Conservation (phyloP, 345 rosid species). For the Euphorbia lathyris region DNA sequence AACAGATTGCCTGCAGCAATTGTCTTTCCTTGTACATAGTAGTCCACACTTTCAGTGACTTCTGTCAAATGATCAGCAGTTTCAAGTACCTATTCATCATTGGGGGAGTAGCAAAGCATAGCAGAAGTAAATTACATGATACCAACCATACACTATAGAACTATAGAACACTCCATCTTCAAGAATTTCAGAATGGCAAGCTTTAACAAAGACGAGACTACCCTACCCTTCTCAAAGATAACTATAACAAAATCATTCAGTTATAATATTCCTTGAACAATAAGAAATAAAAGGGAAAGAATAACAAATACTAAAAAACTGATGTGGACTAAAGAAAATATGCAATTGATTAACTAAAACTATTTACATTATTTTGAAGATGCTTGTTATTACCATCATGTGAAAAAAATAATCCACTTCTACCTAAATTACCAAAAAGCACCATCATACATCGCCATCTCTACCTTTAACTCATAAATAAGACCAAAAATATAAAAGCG, state of each 20-base stretch:
- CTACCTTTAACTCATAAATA: not conserved
- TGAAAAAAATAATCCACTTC: not conserved
- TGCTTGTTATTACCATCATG: not conserved
- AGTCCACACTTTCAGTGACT: slow-evolving; percentile 99
- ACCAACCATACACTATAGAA: not conserved
- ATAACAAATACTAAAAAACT: not conserved
- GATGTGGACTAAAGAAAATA: not conserved
- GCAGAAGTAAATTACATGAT: slow-evolving; percentile 9
- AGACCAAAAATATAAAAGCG: not conserved
- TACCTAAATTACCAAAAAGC: not conserved
- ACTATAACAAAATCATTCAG: not conserved
- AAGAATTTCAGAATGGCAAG: not conserved
- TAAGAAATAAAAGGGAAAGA: not conserved
- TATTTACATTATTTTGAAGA: not conserved
- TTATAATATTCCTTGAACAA: not conserved
- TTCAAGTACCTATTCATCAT: slow-evolving; percentile 68
- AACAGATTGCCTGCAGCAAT: slow-evolving; percentile 94
- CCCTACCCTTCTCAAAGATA: not conserved
- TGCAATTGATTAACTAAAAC: not conserved
- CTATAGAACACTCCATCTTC: not conserved
- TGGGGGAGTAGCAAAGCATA: not conserved
- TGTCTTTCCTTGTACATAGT: slow-evolving; percentile 96
- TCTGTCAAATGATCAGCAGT: slow-evolving; percentile 94
- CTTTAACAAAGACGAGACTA: not conserved
- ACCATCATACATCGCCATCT: not conserved